Percentiles rank a stretch among this genome's conserved stretches.
These are phyloP conservation scores for Gamarada debralockiae DNA, from an alignment of 495 filamentous ascomycete species.

Conservation along the genomic window DNA sequence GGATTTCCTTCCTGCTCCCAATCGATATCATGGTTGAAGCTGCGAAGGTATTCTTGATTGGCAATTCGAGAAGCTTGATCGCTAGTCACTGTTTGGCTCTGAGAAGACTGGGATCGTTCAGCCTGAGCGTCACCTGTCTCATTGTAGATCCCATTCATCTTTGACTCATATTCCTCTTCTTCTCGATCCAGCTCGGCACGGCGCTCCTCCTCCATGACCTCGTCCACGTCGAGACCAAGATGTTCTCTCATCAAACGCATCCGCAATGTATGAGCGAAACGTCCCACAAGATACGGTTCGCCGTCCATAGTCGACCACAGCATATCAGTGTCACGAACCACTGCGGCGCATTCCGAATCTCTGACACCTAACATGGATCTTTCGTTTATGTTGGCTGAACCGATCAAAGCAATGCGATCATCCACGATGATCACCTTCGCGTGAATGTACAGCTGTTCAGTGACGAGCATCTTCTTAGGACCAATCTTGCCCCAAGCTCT, in stretches of 20 bases:
- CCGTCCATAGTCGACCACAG: slow-evolving; percentile 90
- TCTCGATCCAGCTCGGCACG: slow-evolving; percentile 47
- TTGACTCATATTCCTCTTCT: slow-evolving; percentile 40
- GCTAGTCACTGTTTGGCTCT: slow-evolving; percentile 1
- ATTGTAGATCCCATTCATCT: slow-evolving; percentile 51
- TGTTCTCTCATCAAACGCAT: slow-evolving; percentile 97
- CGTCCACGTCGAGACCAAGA: slow-evolving; percentile 91
- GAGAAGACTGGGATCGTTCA: neutral
- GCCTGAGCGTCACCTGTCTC: slow-evolving; percentile 32
- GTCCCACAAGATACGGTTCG: slow-evolving; percentile 79
- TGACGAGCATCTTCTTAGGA: slow-evolving; percentile 74
- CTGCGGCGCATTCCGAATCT: slow-evolving; percentile 88
- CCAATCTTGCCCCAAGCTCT: slow-evolving; percentile 93
- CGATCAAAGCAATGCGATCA: slow-evolving; percentile 89
- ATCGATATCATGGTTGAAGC: slow-evolving; percentile 78
- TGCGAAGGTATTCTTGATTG: slow-evolving; percentile 55
- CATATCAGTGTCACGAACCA: slow-evolving; percentile 93
- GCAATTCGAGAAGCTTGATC: slow-evolving; percentile 16
- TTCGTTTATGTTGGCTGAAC: slow-evolving; percentile 98
- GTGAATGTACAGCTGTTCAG: slow-evolving; percentile 97
- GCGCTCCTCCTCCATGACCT: slow-evolving; percentile 77
- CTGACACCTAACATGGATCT: slow-evolving; percentile 89
- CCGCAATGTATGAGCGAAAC: slow-evolving; percentile 89
- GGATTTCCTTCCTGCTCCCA: slow-evolving; percentile 28
- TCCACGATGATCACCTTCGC: slow-evolving; percentile 98